A percentile compares a stretch with the other conserved stretches of the same genome.
phyloP scores from a whole-genome alignment of 345 rosid genomes.

The Linum trigynum region DNA sequence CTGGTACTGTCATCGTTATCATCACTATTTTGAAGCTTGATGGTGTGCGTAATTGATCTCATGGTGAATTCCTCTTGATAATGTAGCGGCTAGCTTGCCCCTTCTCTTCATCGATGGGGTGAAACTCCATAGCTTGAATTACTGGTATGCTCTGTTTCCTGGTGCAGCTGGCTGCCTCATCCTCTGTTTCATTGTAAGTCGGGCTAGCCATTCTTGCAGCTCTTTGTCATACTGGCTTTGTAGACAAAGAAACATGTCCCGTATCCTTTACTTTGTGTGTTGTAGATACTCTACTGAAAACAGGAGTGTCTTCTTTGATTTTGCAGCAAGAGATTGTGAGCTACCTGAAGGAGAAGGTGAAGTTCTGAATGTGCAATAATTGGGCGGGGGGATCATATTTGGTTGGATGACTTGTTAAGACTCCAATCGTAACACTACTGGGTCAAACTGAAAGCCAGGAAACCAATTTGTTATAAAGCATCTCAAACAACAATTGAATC shows the following conservation, averaged over 20 bases:
- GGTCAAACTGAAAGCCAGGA: no score
- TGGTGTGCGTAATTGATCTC: no score
- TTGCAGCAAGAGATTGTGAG: slow-evolving; percentile 80
- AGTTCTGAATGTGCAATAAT: slow-evolving; percentile 26
- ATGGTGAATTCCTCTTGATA: no score
- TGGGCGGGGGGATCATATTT: no score
- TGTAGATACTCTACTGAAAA: neutral
- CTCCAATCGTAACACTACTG: no score
- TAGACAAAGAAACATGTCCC: neutral
- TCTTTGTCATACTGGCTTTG: neutral
- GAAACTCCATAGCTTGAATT: slow-evolving; percentile 58
- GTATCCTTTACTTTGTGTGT: neutral
- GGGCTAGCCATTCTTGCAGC: neutral
- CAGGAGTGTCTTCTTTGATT: neutral
- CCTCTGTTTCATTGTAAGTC: slow-evolving; percentile 63
- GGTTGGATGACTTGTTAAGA: no score
- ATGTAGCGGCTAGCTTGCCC: slow-evolving; percentile 83
- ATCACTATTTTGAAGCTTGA: neutral
- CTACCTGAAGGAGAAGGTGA: slow-evolving; percentile 61
- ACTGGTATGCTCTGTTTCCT: slow-evolving; percentile 79
- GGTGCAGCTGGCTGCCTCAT: slow-evolving; percentile 79
- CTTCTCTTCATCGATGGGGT: slow-evolving; percentile 78
- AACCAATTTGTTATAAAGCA: no score
- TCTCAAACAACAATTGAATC: no score
- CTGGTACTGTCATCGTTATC: slow-evolving; percentile 36